Percentiles rank a stretch among this genome's conserved stretches.
Conservation (phyloP, 345 rosid species). For the Euphorbia tirucalli region DNA sequence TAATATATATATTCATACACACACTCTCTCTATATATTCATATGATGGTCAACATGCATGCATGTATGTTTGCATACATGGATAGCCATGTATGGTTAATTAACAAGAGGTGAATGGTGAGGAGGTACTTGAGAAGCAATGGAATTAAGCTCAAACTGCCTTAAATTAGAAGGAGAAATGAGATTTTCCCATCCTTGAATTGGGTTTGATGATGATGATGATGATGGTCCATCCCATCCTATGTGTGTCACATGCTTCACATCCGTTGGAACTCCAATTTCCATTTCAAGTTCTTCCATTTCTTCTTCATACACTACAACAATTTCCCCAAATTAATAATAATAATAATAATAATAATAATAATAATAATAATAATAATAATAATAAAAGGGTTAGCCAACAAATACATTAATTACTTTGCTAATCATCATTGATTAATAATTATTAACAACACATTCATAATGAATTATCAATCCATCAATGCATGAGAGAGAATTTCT, state of each 20-base stretch:
- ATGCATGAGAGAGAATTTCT: no score
- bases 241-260: slow-evolving; percentile 86
- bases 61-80: no score
- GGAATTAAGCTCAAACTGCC: slow-evolving; percentile 33
- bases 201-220: slow-evolving; percentile 18
- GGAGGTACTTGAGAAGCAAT: slow-evolving; percentile 24
- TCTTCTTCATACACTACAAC: slow-evolving; percentile 60
- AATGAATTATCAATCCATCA: no score
- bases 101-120: slow-evolving; percentile 6
- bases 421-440: background rate
- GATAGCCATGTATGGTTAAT: background rate
- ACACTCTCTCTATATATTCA: background rate
- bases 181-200: slow-evolving; percentile 29
- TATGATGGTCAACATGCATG: no score
- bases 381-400: no score
- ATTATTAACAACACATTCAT: no score
- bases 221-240: slow-evolving; percentile 54
- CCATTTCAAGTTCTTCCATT: slow-evolving; percentile 45
- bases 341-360: no score
- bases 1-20: background rate
- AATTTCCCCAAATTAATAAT: no score
- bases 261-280: slow-evolving; percentile 76
- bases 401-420: background rate
- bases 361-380: no score
- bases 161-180: slow-evolving; percentile 18